Conservation (phyloP, 176 grass and related monocot genomes). For the Aegilops longissima region DNA sequence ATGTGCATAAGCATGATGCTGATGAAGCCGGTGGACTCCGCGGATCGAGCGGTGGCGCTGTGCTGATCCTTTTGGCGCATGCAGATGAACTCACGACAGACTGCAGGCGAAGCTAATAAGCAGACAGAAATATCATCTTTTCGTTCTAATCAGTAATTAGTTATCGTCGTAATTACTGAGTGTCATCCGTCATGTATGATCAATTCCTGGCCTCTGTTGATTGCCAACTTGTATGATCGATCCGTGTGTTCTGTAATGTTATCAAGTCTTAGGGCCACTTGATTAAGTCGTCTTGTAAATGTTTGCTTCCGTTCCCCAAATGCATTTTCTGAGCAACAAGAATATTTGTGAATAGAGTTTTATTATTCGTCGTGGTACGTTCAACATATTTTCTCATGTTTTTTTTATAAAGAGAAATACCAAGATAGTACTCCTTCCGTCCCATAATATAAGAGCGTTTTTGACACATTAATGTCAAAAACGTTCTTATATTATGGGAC, state of each 20-base stretch:
- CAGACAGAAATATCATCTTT: background rate
- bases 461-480: too few species aligned
- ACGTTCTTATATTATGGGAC: too few species aligned
- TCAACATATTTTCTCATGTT: background rate
- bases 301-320: background rate
- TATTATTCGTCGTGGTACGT: background rate
- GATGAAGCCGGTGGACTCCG: background rate
- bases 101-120: background rate
- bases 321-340: background rate
- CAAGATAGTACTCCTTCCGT: too few species aligned
- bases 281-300: background rate
- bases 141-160: background rate
- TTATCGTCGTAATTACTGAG: background rate
- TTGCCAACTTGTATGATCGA: background rate
- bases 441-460: too few species aligned
- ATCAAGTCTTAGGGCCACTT: background rate
- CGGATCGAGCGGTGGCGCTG: conserved; percentile 56
- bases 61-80: conserved; percentile 32
- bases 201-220: background rate
- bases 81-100: background rate
- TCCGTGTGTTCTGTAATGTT: background rate
- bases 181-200: background rate
- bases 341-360: background rate
- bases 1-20: conserved; percentile 44
- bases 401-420: too few species aligned